Conservation (phyloP, 2,329 filamentous ascomycete species). For the Pyrenochaeta sp. region DNA sequence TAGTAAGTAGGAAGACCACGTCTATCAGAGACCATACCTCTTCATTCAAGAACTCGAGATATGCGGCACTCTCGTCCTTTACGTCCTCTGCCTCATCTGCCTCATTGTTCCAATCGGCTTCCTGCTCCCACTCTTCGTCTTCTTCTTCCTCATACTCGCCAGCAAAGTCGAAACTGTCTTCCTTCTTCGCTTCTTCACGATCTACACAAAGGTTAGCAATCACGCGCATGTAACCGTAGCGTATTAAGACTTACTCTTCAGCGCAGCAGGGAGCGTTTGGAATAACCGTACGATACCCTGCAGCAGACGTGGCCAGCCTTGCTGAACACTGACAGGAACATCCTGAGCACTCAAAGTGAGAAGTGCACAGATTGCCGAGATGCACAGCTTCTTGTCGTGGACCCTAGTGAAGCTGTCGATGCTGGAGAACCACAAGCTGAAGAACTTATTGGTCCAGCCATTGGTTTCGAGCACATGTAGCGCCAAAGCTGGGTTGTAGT, state of each 20-base stretch:
- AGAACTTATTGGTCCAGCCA: slow-evolving; percentile 98
- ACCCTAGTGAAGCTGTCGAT: slow-evolving; percentile 94
- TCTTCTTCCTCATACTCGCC: slow-evolving; percentile 80
- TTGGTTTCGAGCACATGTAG: slow-evolving; percentile 89
- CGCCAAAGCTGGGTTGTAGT: slow-evolving; percentile 90
- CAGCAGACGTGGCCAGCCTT: slow-evolving; percentile 92
- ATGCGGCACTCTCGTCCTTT: slow-evolving; percentile 91
- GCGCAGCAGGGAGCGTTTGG: slow-evolving; percentile 84
- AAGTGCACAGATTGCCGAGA: slow-evolving; percentile 88
- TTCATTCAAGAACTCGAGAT: slow-evolving; percentile 94
- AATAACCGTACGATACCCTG: slow-evolving; percentile 90
- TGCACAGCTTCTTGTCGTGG: slow-evolving; percentile 98
- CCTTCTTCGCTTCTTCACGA: slow-evolving; percentile 89
- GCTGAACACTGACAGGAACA: slow-evolving; percentile 90
- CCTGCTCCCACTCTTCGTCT: slow-evolving; percentile 82
- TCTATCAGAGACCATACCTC: slow-evolving; percentile 65
- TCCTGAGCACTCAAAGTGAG: slow-evolving; percentile 81
- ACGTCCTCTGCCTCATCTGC: slow-evolving; percentile 72
- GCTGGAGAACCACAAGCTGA: slow-evolving; percentile 96
- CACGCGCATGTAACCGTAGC: slow-evolving; percentile 11
- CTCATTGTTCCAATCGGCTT: slow-evolving; percentile 73
- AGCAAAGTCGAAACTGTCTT: slow-evolving; percentile 77
- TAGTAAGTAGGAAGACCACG: slow-evolving; percentile 27
- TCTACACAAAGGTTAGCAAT: slow-evolving; percentile 58
- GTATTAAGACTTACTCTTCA: slow-evolving; percentile 72